These are phyloP conservation scores for Boletus speciosus DNA, from an alignment of 768 basidiomycete genomes.

Conservation along the genomic window DNA sequence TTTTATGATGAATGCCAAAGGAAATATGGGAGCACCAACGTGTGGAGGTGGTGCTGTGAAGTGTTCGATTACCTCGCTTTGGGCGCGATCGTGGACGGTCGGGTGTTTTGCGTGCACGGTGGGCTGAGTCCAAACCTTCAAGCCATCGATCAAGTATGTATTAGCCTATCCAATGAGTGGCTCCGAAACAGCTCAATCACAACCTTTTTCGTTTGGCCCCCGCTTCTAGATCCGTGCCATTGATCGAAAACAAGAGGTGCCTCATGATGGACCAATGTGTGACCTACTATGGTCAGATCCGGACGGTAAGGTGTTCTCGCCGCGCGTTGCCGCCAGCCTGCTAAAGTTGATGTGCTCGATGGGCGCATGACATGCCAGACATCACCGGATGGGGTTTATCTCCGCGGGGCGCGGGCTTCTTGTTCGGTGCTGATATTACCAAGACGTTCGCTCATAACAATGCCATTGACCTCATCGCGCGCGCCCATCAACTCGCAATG, in stretches of 20 bases:
- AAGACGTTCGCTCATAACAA: slow-evolving; percentile 89
- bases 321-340: slow-evolving; percentile 6
- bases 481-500: slow-evolving; percentile 98
- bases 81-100: slow-evolving; percentile 94
- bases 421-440: slow-evolving; percentile 91
- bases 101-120: slow-evolving; percentile 97
- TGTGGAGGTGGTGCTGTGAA: slow-evolving; percentile 98
- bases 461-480: slow-evolving; percentile 89
- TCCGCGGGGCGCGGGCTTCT: slow-evolving; percentile 94
- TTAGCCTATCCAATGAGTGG: slow-evolving; percentile 12
- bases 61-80: slow-evolving; percentile 96
- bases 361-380: slow-evolving; percentile 42
- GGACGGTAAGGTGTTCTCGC: slow-evolving; percentile 58
- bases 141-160: slow-evolving; percentile 80
- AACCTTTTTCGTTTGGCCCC: slow-evolving; percentile 18
- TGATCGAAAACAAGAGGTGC: slow-evolving; percentile 95
- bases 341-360: slow-evolving; percentile 23
- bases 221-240: slow-evolving; percentile 78
- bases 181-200: slow-evolving; percentile 24
- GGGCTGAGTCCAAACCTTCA: slow-evolving; percentile 88
- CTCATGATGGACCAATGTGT: slow-evolving; percentile 98
- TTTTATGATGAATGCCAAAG: slow-evolving; percentile 96
- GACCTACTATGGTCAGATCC: slow-evolving; percentile 99
- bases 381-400: slow-evolving; percentile 95
- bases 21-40: slow-evolving; percentile 91